Base-by-base conservation (phyloP, 2,329 filamentous ascomycete genomes). In the Magnaporthales sp. region DNA sequence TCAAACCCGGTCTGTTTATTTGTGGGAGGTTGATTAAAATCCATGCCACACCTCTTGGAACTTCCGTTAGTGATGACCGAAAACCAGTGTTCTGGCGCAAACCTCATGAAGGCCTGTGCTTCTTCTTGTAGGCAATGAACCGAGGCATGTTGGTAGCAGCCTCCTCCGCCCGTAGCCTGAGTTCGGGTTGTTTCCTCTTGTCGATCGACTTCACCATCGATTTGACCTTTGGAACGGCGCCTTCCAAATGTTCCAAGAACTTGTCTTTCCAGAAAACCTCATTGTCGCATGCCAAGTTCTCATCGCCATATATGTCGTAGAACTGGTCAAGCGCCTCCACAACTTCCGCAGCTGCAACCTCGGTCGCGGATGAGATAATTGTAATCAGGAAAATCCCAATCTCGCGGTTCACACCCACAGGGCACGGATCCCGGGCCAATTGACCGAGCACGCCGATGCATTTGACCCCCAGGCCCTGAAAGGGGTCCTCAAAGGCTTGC, bases 231-330 rank as follows among this genome's bases (percentile, higher is more conserved):
- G 85, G 83, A 26, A 82, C 70, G 7, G 78, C 76, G 19, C 81
- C 83, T 70, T 88, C 84, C 1, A 91, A 76, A 68, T 86, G 85
- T 70, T 81, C 80, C 66, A 88, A 74, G 72, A 90, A 86, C 69
- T 80, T 80, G 69, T 86, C 81, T 70, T 81, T 81, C 84, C 87
- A 89, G 75, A 90, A 91, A 2, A 90, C 87, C 29, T 83, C 80
- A 67, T 77, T 79, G 73, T 90, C 88, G 72, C 83, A 88, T 11
- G 80, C 77, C 66, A 79, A 80, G 13, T 79, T 80, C 74, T 87
- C 86, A 72, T 90, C 85, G 29, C 82, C 84, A 75, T 90, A 91
- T 8, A 91, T 81, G 70, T 90, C 88, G 70, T 89, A 89, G 22
- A 91, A 69, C 74, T 89, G 86, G 75, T 90, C 86, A 60, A 90